Evolutionary conservation across 2,329 filamentous ascomycete species (phyloP), one percentile per base, ranked within the genome.

Genomic region (Alternaria incomplexa): DNA sequence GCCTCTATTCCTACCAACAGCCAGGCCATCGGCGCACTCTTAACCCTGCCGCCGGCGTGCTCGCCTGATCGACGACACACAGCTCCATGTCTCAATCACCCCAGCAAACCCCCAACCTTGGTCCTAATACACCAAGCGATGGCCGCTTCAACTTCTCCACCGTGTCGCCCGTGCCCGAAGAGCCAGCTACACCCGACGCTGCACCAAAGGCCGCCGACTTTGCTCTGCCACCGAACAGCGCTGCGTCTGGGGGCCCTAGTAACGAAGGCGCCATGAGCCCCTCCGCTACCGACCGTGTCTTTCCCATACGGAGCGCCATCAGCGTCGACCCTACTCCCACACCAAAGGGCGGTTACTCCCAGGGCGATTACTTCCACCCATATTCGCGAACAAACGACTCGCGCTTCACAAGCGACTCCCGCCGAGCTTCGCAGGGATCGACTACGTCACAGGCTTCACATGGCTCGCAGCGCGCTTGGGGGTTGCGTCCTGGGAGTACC

Each of bases 261-360:
- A 57, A 45, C 6, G 72, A 75, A 23, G 77, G 72, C 45, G 56
- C 70, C 7, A 68, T 82, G 51, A 83, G 81, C 65, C 82, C 82
- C 17, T 77, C 75, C 43, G 70, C 79, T 5, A 75, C 81, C 50
- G 86, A 94, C 72, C 86, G 91, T 58, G 90, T 95, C 6, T 95
- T 92, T 60, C 92, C 92, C n/a, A 91, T 95, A 30, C 88, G 91
- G 52, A 93, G 91, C n/a, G 89, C 92, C 46, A 84, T 95, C 23
- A 91, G 88, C 7, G 87, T 94, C 44, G 89, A 92, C 69, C 87
- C 81, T 2, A 84, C 81, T 5, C 77, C 77, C 5, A 73, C 67
- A 7, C 59, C 64, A 8, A 64, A 62, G 47, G 50, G 73, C 65
- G 45, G 62, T 5, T 20, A 55, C 62, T 61, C 63, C 44, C 66